Conservation (phyloP, 2,329 filamentous ascomycete genomes). For the Sarocladium strictum region DNA sequence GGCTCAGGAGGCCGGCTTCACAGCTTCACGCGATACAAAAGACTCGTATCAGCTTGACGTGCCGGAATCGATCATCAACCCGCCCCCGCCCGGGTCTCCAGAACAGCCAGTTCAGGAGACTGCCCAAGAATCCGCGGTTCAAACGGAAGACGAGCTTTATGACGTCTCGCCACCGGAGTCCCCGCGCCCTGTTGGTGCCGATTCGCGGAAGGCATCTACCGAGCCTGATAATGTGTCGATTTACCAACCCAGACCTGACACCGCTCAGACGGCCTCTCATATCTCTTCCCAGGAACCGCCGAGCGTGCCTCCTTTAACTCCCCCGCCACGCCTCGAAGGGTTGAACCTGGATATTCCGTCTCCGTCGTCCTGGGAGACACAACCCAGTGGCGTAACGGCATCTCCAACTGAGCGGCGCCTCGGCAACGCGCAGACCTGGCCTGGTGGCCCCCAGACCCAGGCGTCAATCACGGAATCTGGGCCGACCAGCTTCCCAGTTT, state of each 20-base stretch:
- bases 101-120: conserved; percentile 4
- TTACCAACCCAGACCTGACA: not conserved
- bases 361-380: conserved; percentile 14
- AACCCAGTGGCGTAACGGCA: not conserved
- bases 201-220: not conserved
- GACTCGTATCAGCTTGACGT: not conserved
- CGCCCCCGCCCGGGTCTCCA: not conserved
- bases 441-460: conserved; percentile 22
- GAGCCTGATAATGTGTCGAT: not conserved
- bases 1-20: not conserved
- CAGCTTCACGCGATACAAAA: not conserved
- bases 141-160: conserved; percentile 36
- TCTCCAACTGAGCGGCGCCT: conserved; percentile 20
- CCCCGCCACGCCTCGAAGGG: not conserved
- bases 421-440: conserved; percentile 41
- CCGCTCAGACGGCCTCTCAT: not conserved
- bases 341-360: conserved; percentile 25
- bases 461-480: not conserved
- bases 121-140: not conserved
- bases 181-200: conserved; percentile 19
- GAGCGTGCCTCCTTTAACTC: not conserved
- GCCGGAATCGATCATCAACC: conserved; percentile 2
- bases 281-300: not conserved
- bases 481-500: conserved; percentile 31
- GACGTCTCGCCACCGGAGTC: conserved; percentile 41